Evolutionary conservation across 2,329 filamentous ascomycete species (phyloP).

Genomic region (Lecanicillium sp.): DNA sequence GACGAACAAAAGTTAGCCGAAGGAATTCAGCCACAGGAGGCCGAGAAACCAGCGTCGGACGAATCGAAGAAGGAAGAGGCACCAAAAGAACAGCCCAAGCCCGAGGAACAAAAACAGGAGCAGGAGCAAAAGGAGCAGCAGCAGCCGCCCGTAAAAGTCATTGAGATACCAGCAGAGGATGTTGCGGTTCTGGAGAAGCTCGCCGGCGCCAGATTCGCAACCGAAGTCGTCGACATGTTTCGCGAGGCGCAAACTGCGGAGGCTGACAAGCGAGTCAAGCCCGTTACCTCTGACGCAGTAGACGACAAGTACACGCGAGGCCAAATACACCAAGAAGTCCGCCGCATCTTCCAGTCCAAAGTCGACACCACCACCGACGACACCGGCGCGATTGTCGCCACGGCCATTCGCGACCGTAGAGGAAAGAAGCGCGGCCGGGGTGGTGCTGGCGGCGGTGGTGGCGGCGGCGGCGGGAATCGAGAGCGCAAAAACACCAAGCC

Average conservation of each 20-base stretch:
- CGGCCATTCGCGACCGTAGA: constrained; percentile 46
- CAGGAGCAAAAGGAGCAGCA: constrained; percentile 12
- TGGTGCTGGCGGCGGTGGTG: constrained; percentile 11
- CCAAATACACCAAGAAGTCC: constrained; percentile 53
- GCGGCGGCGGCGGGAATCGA: constrained; percentile 14
- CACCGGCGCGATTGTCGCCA: constrained; percentile 56
- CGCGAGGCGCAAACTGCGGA: constrained; percentile 24
- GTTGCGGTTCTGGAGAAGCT: constrained; percentile 29
- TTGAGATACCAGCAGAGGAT: constrained; percentile 24
- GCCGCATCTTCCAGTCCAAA: constrained; percentile 70
- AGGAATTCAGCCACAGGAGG: constrained; percentile 13
- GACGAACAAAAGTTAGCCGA: constrained; percentile 11
- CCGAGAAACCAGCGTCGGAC: constrained; percentile 8
- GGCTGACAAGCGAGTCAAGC: constrained; percentile 19
- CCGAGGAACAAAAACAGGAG: no score
- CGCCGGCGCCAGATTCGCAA: constrained; percentile 29
- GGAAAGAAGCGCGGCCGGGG: constrained; percentile 18
- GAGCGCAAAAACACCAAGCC: constrained; percentile 20
- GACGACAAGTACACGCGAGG: constrained; percentile 38
- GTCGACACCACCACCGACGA: constrained; percentile 65
- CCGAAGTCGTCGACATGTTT: constrained; percentile 34
- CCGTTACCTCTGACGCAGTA: constrained; percentile 31
- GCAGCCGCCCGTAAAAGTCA: constrained; percentile 12
- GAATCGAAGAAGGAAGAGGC: constrained; percentile 12
- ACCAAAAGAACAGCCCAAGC: no score